phyloP scores from a whole-genome alignment of 2,329 filamentous ascomycete species.

The Zarea fungicola region DNA sequence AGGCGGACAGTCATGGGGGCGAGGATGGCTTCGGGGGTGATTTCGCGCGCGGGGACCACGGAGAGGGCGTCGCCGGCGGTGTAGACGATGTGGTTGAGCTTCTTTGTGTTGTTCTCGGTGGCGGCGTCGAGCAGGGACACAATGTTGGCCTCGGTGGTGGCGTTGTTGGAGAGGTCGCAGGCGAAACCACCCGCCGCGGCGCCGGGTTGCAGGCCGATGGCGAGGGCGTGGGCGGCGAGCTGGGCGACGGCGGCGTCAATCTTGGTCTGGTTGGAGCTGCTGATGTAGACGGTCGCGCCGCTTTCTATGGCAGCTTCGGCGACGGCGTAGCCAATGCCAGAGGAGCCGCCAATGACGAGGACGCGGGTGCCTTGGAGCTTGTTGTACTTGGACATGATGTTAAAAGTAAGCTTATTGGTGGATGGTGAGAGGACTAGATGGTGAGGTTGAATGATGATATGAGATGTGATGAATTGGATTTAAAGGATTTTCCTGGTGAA shows the following conservation, averaged over 20 bases:
- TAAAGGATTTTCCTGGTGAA: too few relatives aligned
- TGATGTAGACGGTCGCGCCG: constrained; percentile 52
- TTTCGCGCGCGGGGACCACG: constrained; percentile 25
- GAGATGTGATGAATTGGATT: neutral
- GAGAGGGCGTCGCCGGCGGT: constrained; percentile 46
- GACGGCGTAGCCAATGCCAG: constrained; percentile 56
- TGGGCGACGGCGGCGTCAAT: neutral
- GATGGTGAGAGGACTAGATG: neutral
- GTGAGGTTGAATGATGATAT: neutral
- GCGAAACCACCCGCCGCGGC: too few relatives aligned
- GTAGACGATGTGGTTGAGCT: too few relatives aligned
- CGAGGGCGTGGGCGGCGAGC: too few relatives aligned
- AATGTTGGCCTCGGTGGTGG: too few relatives aligned
- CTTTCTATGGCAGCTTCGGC: constrained; percentile 51
- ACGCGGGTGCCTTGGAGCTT: constrained; percentile 36
- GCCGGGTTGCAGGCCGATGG: too few relatives aligned
- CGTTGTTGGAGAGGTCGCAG: too few relatives aligned
- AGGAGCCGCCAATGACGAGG: constrained; percentile 59
- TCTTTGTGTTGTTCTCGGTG: too few relatives aligned
- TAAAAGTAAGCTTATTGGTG: neutral
- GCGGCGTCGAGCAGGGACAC: too few relatives aligned
- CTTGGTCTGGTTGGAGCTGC: too few relatives aligned
- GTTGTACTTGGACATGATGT: constrained; percentile 23
- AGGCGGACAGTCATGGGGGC: constrained; percentile 44
- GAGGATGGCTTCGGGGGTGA: constrained; percentile 35